phyloP scores from a whole-genome alignment of 768 basidiomycete species.

The Termitomyces sp. region DNA sequence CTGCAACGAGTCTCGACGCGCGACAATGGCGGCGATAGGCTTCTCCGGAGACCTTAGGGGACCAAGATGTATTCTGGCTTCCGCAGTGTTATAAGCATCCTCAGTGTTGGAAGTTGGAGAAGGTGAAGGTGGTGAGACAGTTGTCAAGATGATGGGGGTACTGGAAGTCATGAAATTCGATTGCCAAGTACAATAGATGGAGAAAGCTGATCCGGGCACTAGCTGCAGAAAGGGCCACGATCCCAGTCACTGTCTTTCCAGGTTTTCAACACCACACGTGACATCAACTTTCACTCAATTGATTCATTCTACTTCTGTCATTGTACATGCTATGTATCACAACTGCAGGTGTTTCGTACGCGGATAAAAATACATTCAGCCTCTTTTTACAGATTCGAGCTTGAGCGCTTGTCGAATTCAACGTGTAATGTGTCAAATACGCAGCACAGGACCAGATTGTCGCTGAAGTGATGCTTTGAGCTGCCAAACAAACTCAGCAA shows the following conservation, averaged over 20 bases:
- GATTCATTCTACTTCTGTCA: not conserved
- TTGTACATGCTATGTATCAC: not conserved
- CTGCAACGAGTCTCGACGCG: conserved; percentile 22
- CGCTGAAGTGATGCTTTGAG: conserved; percentile 20
- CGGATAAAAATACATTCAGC: not conserved
- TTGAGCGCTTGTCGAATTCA: not conserved
- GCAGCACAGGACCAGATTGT: conserved; percentile 1
- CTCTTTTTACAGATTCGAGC: not conserved
- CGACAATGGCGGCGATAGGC: conserved; percentile 29
- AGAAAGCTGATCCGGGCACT: not conserved
- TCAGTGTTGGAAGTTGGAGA: conserved; percentile 31
- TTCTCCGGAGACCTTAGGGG: conserved; percentile 51
- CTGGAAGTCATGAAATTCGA: not conserved
- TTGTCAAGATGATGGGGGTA: not conserved
- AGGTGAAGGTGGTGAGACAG: conserved; percentile 14
- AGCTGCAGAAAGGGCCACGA: not conserved
- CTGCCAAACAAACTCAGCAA: conserved; percentile 12
- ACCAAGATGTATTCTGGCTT: conserved; percentile 44
- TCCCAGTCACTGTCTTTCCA: not conserved
- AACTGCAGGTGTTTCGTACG: not conserved
- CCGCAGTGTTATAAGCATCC: conserved; percentile 36
- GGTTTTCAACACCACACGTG: conserved; percentile 15
- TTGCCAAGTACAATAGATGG: not conserved
- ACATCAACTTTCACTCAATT: not conserved
- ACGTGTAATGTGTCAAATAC: not conserved